These are phyloP conservation scores for Avicennia marina DNA, from an alignment of 257 asterid genomes.

Conservation along the genomic window DNA sequence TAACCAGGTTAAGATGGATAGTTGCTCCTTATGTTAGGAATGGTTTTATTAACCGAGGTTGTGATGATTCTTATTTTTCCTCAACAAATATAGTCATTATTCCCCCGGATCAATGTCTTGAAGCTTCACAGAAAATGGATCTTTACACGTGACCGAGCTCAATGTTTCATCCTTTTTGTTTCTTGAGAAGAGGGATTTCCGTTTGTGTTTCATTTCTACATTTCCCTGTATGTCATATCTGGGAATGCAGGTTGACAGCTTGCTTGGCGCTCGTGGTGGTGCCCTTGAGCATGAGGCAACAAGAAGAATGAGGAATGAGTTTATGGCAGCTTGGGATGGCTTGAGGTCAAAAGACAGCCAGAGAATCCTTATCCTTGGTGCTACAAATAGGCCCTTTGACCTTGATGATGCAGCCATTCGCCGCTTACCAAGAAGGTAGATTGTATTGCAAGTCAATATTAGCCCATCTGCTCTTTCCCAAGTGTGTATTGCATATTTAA, in stretches of 20 bases:
- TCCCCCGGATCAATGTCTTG: too few species aligned
- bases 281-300: constrained; percentile 97
- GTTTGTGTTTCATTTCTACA: background rate
- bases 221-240: too few species aligned
- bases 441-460: background rate
- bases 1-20: too few species aligned
- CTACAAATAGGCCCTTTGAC: constrained; percentile 97
- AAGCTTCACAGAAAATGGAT: too few species aligned
- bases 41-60: too few species aligned
- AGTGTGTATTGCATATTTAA: background rate
- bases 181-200: background rate
- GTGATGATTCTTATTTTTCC: too few species aligned
- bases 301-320: constrained; percentile 96
- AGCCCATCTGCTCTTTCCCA: background rate
- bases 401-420: constrained; percentile 99
- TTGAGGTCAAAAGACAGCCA: constrained; percentile 93
- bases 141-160: too few species aligned
- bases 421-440: constrained; percentile 89
- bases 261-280: constrained; percentile 99
- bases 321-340: constrained; percentile 99
- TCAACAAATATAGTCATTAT: too few species aligned
- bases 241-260: constrained; percentile 94
- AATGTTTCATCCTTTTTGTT: background rate
- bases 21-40: too few species aligned
- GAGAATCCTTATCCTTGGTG: constrained; percentile 91